These are phyloP conservation scores for Thelephora terrestris DNA, from an alignment of 1,284 basidiomycete genomes.

Conservation along the genomic window DNA sequence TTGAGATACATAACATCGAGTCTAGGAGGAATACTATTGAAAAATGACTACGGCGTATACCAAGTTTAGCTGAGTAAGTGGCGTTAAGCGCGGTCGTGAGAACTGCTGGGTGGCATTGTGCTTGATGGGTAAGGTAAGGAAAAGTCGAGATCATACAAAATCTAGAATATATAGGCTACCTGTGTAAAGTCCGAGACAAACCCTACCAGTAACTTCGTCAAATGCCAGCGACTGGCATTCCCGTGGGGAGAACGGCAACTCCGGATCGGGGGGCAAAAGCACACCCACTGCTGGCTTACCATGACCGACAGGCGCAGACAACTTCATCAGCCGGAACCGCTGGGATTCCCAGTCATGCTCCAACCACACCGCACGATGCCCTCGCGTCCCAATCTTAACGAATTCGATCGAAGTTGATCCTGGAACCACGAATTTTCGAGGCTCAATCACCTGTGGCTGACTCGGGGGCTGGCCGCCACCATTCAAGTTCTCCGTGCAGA, in stretches of 20 bases:
- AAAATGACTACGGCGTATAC: too few species aligned
- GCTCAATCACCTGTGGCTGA: neutral
- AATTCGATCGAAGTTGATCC: conserved; percentile 29
- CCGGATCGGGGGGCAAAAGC: conserved; percentile 31
- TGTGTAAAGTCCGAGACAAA: conserved; percentile 38
- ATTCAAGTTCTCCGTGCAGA: neutral
- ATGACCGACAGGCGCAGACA: conserved; percentile 23
- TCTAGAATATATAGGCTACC: conserved; percentile 42
- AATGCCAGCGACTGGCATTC: conserved; percentile 36
- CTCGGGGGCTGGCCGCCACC: neutral
- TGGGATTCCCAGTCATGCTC: conserved; percentile 41
- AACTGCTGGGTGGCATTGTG: neutral
- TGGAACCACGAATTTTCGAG: conserved; percentile 16
- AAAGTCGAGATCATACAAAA: conserved; percentile 23
- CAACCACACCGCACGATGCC: conserved; percentile 40
- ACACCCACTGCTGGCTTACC: conserved; percentile 17
- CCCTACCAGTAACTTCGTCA: conserved; percentile 38
- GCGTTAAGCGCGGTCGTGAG: too few species aligned
- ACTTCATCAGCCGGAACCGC: conserved; percentile 35
- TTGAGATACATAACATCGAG: too few species aligned
- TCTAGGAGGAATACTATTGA: too few species aligned
- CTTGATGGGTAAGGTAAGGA: conserved; percentile 5
- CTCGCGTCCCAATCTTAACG: conserved; percentile 35
- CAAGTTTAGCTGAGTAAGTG: too few species aligned
- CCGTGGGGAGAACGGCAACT: conserved; percentile 37